Evolutionary conservation across 192 early-diverging fungal species (phyloP), one percentile per base, ranked within the genome.

Genomic region (Phycomyces blakesleeanus): DNA sequence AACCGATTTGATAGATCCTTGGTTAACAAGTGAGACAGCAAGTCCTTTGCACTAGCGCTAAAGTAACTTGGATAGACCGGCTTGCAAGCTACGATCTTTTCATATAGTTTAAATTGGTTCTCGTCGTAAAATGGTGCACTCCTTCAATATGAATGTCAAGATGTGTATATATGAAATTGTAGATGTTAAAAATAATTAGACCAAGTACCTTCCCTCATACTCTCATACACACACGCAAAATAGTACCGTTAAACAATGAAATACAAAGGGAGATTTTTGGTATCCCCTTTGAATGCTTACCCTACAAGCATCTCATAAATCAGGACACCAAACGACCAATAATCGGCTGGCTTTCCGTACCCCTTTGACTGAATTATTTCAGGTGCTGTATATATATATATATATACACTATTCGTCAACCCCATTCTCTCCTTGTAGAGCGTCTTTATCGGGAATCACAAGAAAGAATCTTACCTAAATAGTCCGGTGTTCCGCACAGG

Each of bases 291-390:
- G 4, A 15, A 58, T 42, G 16, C 25, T 41, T 66, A 66, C 64
- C 91, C 91, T 9, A 85, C 87, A 55, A 93, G 80, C 90, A 93
- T 93, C 68, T 93, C 91, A 65, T 88, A 93, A 41, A 91, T 86
- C 27, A 93, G 74, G 57, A 93, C 86, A 51, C 91, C 91, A 20
- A 93, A 78, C 20, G 90, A 88, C 91, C 91, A 93, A 85, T 89
- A 93, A 71, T 93, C 91, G 15, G 91, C 91, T 7, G 90, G 80
- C 75, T 91, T 92, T 5, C 89, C 87, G 66, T 93, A 87, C 26
- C 91, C 91, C 73, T 87, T 90, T 64, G 81, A 81, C 74, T 91
- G 86, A 69, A 93, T 93, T 59, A 93, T 92, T 75, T 82, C 83
- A 41, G 91, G 91, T 18, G 91, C 91, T 52, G 49, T 50, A 9